Evolutionary conservation across 192 early-diverging fungal species (phyloP), one percentile per base, ranked within the genome.

Genomic region (Dispira simplex): DNA sequence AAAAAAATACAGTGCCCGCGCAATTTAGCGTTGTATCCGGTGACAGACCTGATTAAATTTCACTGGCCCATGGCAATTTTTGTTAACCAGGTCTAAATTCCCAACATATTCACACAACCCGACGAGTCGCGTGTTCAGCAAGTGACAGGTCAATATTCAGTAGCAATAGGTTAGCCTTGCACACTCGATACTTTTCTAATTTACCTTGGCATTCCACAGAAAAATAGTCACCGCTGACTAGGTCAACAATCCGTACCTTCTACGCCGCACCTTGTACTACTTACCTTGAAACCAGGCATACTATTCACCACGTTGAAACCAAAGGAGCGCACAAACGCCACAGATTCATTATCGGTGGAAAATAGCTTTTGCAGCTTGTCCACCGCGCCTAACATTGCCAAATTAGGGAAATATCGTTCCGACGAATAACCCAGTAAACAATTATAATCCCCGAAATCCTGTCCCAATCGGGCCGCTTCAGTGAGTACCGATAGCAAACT

Each of bases 291-390:
- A 3, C 71, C 70, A 2, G 80, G 78, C 45, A 85, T 59, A n/a
- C 66, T 64, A 72, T 97, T 82, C 21, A 90, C 76, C 4, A 79
- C 70, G 56, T 84, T 76, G 63, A 94, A 69, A 8, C 85, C 90
- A 39, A 90, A 68, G 3, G 88, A 86, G 46, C 94, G 79, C 27
- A 79, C 72, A 73, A 77, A 80, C 10, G 82, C 85, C 25, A 90
- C 66, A 0, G 84, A 80, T 1, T 64, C 70, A 44, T 72, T 71
- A 28, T 83, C 83, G 0, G 85, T 82, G 14, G 81, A 70, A 76
- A 93, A 98, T 59, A 93, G 62, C 43, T 81, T 79, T 58, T 88
- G 87, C 18, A 93, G 65, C 66, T 84, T 83, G 72, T 98, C 92
- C 8, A 88, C 79, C 4, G 85, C 81, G 9, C 84, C 81, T 63